Base-by-base conservation (phyloP, 164 flowering plant genomes). In the Protea cynaroides region DNA sequence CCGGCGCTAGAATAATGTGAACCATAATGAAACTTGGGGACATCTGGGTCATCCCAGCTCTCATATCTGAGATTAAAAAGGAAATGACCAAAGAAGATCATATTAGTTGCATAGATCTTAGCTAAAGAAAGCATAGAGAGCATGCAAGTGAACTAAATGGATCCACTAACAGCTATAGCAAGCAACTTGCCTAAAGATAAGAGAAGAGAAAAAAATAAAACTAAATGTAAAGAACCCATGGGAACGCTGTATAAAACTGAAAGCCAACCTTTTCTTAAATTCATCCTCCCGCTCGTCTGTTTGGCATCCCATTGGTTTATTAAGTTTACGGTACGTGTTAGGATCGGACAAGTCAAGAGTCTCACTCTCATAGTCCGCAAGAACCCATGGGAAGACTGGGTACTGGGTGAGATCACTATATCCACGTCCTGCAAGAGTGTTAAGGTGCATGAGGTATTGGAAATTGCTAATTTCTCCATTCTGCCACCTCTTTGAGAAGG, bases 1-100 rank as follows among this genome's bases (percentile, higher is more conserved):
- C 99, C 99, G 72, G 99, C 98, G 82, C 99, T 95, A 34, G 99
- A 95, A 82, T 95, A 95, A 76, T 95, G 99, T 71, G 99, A 95
- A 56, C 99, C 99, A 77, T 95, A 95, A 69, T 95, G 99, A 72
- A 92, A 95, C 61, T 95, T 92, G 54, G 99, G 99, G 69, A 95
- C 96, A 63, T 95, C 98, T 22, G 98, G 99, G 74, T 95, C 99
- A 83, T 95, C 99, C 99, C 99, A 95, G 81, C 97, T 92, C 74
- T 88, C 98, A 64, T 90, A 95, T 74, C 99, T 95, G 84, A 54
- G 38, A 74, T 11, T 47, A 24, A 29, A 22, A 47, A 34, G 61
- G 19, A 46, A 68, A 54, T 17, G 25, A 50, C 55, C 23, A 61
- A 70, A 52, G 18, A 40, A 29, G 21, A 60, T 11, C 44, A 55